Evolutionary conservation across 345 rosid genomes (phyloP).

Genomic region (Pugionium dolabratum): DNA sequence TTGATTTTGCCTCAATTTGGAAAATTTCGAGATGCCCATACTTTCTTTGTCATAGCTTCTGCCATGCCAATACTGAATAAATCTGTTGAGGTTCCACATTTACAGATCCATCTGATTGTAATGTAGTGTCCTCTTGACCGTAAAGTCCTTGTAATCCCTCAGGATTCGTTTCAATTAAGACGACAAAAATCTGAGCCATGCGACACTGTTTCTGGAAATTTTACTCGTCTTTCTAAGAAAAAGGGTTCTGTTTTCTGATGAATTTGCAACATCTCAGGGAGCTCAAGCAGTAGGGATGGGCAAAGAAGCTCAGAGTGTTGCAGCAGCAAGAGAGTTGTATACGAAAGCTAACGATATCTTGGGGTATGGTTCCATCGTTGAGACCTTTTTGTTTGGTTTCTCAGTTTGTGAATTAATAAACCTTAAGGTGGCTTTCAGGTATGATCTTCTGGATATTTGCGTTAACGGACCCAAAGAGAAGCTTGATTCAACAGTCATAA

Average conservation of each 20-base stretch:
- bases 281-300: slow-evolving; percentile 99
- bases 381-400: slow-evolving; percentile 9
- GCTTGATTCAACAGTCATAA: slow-evolving; percentile 87
- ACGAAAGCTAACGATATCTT: slow-evolving; percentile 77
- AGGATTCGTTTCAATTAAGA: neutral
- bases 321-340: slow-evolving; percentile 75
- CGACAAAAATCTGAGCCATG: neutral
- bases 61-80: neutral
- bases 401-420: slow-evolving; percentile 3
- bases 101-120: neutral
- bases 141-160: neutral
- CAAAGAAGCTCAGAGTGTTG: slow-evolving; percentile 75
- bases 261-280: slow-evolving; percentile 54
- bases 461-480: slow-evolving; percentile 91
- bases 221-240: no score
- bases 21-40: neutral
- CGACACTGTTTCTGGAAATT: neutral
- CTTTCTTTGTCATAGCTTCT: neutral
- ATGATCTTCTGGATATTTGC: slow-evolving; percentile 93
- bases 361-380: slow-evolving; percentile 47
- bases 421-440: slow-evolving; percentile 49
- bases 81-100: neutral
- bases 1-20: slow-evolving; percentile 7
- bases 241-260: no score
- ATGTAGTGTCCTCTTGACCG: neutral